These are phyloP conservation scores for Beauveria sp. DNA, from an alignment of 2,329 filamentous ascomycete genomes.

Conservation along the genomic window DNA sequence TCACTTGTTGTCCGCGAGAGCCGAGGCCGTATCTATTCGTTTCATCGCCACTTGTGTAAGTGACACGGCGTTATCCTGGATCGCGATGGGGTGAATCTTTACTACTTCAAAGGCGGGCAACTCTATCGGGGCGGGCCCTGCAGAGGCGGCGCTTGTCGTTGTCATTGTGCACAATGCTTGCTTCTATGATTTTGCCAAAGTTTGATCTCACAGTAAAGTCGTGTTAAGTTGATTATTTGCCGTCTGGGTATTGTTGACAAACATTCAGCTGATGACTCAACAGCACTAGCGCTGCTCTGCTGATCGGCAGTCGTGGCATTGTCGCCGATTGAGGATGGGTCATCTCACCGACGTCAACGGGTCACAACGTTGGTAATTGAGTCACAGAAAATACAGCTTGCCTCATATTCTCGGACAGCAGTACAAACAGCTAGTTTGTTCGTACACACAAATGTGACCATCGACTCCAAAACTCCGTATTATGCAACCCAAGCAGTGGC, in stretches of 20 bases:
- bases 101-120: slow-evolving; percentile 3
- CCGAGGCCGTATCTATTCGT: slow-evolving; percentile 1
- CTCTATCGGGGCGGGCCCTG: not conserved
- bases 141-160: not conserved
- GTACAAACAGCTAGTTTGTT: too few species aligned
- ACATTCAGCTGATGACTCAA: not conserved
- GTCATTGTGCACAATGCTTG: not conserved
- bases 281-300: not conserved
- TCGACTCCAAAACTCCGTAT: not conserved
- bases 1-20: not conserved
- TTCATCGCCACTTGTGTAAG: not conserved
- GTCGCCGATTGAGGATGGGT: not conserved
- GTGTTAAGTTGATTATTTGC: too few species aligned
- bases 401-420: too few species aligned
- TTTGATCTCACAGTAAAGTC: not conserved
- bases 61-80: not conserved
- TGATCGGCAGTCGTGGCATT: not conserved
- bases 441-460: not conserved
- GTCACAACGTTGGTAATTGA: too few species aligned
- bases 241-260: not conserved
- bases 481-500: not conserved
- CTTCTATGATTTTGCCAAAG: not conserved
- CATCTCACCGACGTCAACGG: not conserved
- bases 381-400: too few species aligned
- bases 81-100: not conserved